Conservation (phyloP, 306 rosid species). For the Senna siamea region DNA sequence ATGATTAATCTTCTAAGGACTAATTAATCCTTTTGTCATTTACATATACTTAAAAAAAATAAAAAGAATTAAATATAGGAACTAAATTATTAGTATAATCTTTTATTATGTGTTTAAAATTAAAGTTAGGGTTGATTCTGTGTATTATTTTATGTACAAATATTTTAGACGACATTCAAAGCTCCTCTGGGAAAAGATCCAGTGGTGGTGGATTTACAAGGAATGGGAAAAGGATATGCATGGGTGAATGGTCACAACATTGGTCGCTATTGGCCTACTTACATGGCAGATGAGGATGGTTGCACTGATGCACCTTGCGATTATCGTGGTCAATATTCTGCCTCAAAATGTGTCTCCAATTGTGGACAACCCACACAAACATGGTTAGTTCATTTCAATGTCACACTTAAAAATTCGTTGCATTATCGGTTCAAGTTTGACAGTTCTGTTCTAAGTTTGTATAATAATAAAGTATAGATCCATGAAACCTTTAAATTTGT, state of each 20-base stretch:
- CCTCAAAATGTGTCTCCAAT: slow-evolving; percentile 51
- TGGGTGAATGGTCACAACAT: slow-evolving; percentile 61
- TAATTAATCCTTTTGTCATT: too few relatives aligned
- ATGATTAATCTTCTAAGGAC: too few relatives aligned
- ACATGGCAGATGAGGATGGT: slow-evolving; percentile 40
- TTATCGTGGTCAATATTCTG: slow-evolving; percentile 51
- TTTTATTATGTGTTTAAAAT: too few relatives aligned
- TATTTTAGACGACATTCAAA: slow-evolving; percentile 52
- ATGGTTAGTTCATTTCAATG: slow-evolving; percentile 44
- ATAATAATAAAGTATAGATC: too few relatives aligned
- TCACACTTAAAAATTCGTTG: too few relatives aligned
- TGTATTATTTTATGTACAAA: background rate
- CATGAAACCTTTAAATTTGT: too few relatives aligned
- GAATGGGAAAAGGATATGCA: slow-evolving; percentile 55
- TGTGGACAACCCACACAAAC: slow-evolving; percentile 62
- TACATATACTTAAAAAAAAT: too few relatives aligned
- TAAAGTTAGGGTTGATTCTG: too few relatives aligned
- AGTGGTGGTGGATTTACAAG: slow-evolving; percentile 49
- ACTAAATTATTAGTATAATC: too few relatives aligned
- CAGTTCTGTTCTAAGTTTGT: too few relatives aligned
- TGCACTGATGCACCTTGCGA: slow-evolving; percentile 54
- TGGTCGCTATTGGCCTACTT: slow-evolving; percentile 60
- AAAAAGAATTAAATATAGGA: too few relatives aligned
- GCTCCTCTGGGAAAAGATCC: slow-evolving; percentile 59
- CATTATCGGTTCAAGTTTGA: too few relatives aligned